A percentile compares a stretch with the other conserved stretches of the same genome.
These are phyloP conservation scores for Dichomitus squalens DNA, from an alignment of 1,284 basidiomycete species.

Conservation along the genomic window DNA sequence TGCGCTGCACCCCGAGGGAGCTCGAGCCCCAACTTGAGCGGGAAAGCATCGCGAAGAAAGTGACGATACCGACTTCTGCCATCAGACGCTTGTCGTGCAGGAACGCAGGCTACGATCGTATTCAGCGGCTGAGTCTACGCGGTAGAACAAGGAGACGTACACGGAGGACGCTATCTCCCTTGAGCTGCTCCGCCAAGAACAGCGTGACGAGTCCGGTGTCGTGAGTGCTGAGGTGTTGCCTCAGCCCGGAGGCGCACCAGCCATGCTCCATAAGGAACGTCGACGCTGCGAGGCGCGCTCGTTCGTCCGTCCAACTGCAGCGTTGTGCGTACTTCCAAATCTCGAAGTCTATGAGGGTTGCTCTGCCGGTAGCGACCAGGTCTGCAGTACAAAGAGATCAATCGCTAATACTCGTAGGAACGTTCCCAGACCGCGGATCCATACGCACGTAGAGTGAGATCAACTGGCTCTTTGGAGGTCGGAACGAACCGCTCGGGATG, in stretches of 20 bases:
- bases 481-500: not conserved
- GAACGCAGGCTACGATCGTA: not conserved
- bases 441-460: not conserved
- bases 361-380: too few species aligned
- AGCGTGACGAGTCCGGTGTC: not conserved
- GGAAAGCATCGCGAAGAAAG: not conserved
- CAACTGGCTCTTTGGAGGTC: not conserved
- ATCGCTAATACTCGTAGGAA: not conserved
- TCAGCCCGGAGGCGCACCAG: too few species aligned
- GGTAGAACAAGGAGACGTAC: not conserved
- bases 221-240: not conserved
- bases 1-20: not conserved
- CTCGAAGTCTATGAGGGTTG: not conserved
- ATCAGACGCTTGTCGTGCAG: not conserved
- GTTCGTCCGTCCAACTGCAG: not conserved
- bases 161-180: not conserved
- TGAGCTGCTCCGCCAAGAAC: not conserved
- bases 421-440: not conserved
- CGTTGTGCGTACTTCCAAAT: not conserved
- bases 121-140: not conserved
- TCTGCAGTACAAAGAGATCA: too few species aligned
- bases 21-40: not conserved
- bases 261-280: not conserved
- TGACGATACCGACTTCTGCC: not conserved
- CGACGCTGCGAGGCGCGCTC: not conserved